Evolutionary conservation across 768 basidiomycete genomes (phyloP).

Genomic region (Termitomyces sp.): DNA sequence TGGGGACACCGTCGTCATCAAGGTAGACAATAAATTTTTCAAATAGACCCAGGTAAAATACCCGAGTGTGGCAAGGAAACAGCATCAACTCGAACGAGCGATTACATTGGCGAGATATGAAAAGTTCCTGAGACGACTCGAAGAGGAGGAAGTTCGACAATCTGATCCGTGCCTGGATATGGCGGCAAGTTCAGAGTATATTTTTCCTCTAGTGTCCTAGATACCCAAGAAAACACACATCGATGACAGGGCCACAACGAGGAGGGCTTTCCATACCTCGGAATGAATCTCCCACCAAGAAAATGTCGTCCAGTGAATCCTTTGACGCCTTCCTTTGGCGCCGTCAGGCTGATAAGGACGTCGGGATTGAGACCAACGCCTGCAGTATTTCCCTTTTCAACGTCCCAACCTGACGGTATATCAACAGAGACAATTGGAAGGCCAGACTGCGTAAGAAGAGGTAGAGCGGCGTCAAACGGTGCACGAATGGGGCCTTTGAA

Average conservation of each 20-base stretch:
- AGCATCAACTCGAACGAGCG: not conserved
- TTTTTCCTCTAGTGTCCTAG: slow-evolving; percentile 65
- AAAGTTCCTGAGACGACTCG: slow-evolving; percentile 9
- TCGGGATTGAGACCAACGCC: slow-evolving; percentile 63
- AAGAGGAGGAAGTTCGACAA: slow-evolving; percentile 51
- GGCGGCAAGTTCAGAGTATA: slow-evolving; percentile 74
- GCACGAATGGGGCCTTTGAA: slow-evolving; percentile 87
- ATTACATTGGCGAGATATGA: not conserved
- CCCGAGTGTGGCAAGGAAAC: not conserved
- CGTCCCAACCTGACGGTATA: slow-evolving; percentile 96
- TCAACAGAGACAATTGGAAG: slow-evolving; percentile 92
- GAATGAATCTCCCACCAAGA: slow-evolving; percentile 89
- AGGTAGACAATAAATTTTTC: not conserved
- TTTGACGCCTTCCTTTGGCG: slow-evolving; percentile 85
- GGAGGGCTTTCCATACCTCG: slow-evolving; percentile 52
- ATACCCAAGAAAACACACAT: not conserved
- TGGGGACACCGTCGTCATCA: no score
- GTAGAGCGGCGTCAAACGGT: slow-evolving; percentile 78
- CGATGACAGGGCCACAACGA: not conserved
- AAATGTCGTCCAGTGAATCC: slow-evolving; percentile 81
- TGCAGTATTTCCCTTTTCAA: slow-evolving; percentile 64
- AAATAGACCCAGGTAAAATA: not conserved
- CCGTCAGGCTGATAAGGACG: slow-evolving; percentile 86
- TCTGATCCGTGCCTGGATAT: slow-evolving; percentile 77
- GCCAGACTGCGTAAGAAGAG: slow-evolving; percentile 51